These are phyloP conservation scores for Eremothecium gossypii DNA, from an alignment of 1,139 yeast genomes.

Conservation along the genomic window DNA sequence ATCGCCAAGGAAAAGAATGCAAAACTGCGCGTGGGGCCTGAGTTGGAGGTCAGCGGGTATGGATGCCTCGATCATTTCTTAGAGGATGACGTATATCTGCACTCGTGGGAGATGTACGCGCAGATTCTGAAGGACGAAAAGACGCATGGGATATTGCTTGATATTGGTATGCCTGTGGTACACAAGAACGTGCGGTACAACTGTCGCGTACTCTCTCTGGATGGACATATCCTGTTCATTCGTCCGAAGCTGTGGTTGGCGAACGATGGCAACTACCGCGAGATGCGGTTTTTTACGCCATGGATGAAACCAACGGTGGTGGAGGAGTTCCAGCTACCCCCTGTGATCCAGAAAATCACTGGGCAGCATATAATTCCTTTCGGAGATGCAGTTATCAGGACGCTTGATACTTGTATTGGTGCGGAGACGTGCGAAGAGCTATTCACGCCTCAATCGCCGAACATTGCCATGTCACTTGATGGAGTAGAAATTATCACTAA, in stretches of 20 bases:
- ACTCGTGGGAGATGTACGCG: conserved; percentile 90
- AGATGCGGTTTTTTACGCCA: conserved; percentile 93
- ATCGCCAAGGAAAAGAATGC: conserved; percentile 74
- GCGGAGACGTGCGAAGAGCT: conserved; percentile 97
- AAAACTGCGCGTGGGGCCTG: conserved; percentile 88
- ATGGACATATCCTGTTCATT: conserved; percentile 71
- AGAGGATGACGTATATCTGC: conserved; percentile 80
- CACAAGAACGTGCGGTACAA: conserved; percentile 85
- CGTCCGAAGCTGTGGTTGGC: conserved; percentile 91
- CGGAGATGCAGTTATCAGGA: conserved; percentile 84
- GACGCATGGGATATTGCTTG: conserved; percentile 70
- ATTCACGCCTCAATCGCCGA: conserved; percentile 94
- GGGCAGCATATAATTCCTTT: conserved; percentile 61
- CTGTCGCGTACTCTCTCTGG: conserved; percentile 74
- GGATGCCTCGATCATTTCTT: conserved; percentile 94
- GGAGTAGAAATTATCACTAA: conserved; percentile 95
- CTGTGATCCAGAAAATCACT: conserved; percentile 49
- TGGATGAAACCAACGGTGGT: conserved; percentile 75
- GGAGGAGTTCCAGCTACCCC: conserved; percentile 67
- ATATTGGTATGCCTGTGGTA: conserved; percentile 88
- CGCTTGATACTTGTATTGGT: conserved; percentile 81
- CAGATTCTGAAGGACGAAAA: conserved; percentile 57
- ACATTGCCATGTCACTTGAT: conserved; percentile 80
- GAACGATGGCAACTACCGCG: conserved; percentile 95
- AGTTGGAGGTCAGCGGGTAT: conserved; percentile 85